A percentile compares a stretch with the other conserved stretches of the same genome.
phyloP scores from a whole-genome alignment of 768 basidiomycete genomes.

The Lentinula boryana region DNA sequence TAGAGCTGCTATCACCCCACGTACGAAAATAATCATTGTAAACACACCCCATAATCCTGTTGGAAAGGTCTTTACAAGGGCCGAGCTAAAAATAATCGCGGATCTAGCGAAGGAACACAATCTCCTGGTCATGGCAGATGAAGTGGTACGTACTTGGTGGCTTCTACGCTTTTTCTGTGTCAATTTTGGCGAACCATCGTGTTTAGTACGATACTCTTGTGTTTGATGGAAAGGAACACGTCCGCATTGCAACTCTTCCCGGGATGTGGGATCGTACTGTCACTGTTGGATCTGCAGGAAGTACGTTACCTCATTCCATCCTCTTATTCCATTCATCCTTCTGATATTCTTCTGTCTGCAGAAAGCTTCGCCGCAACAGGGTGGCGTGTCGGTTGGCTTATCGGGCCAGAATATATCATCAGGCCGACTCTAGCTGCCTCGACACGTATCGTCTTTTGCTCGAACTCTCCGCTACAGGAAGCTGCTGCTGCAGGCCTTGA shows the following conservation, averaged over 20 bases:
- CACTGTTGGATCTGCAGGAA: slow-evolving; percentile 93
- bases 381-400: slow-evolving; percentile 96
- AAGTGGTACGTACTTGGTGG: slow-evolving; percentile 66
- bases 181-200: not conserved
- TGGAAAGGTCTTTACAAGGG: slow-evolving; percentile 87
- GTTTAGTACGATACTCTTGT: slow-evolving; percentile 88
- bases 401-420: slow-evolving; percentile 81
- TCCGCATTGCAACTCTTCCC: slow-evolving; percentile 87
- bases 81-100: slow-evolving; percentile 83
- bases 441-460: slow-evolving; percentile 93
- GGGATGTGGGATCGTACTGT: slow-evolving; percentile 99
- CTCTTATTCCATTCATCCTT: not conserved
- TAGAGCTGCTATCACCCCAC: slow-evolving; percentile 74
- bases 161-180: not conserved
- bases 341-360: slow-evolving; percentile 22
- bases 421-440: slow-evolving; percentile 83
- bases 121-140: slow-evolving; percentile 89
- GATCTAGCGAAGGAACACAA: slow-evolving; percentile 87
- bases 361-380: slow-evolving; percentile 97
- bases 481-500: slow-evolving; percentile 90
- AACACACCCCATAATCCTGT: slow-evolving; percentile 98
- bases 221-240: slow-evolving; percentile 82
- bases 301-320: slow-evolving; percentile 36
- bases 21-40: slow-evolving; percentile 90
- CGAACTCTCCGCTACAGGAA: slow-evolving; percentile 93